phyloP scores from a whole-genome alignment of 83 land plant species.

The Thuja plicata region DNA sequence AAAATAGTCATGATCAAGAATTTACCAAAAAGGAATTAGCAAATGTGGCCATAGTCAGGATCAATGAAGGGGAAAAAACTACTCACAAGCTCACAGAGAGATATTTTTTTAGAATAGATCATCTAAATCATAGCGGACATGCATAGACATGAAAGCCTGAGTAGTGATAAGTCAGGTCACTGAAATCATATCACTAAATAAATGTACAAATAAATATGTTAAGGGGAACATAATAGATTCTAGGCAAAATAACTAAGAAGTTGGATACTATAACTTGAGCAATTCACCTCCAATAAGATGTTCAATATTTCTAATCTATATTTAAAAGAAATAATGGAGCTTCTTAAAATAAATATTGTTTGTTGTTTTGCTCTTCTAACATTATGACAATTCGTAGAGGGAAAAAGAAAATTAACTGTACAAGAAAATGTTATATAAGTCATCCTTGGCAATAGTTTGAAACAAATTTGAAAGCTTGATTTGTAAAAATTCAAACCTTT shows the following conservation, averaged over 20 bases:
- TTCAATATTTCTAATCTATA: background rate
- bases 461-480: background rate
- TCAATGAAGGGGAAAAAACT: background rate
- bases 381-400: background rate
- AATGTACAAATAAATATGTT: background rate
- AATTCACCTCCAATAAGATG: background rate
- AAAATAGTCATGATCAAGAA: background rate
- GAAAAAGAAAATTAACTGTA: background rate
- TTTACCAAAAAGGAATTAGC: background rate
- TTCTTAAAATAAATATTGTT: background rate
- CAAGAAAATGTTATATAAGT: background rate
- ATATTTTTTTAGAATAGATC: background rate
- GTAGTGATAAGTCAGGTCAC: background rate
- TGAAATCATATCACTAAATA: background rate
- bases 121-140: background rate
- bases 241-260: background rate
- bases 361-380: background rate
- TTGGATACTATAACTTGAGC: background rate
- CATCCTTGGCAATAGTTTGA: background rate
- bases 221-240: background rate
- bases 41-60: background rate
- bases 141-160: background rate
- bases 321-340: background rate
- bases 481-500: constrained; percentile 59
- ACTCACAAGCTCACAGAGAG: background rate